Percentiles rank a stretch among this genome's conserved stretches.
These are phyloP conservation scores for Taphrina deformans DNA, from an alignment of 1,139 yeast species.

Conservation along the genomic window DNA sequence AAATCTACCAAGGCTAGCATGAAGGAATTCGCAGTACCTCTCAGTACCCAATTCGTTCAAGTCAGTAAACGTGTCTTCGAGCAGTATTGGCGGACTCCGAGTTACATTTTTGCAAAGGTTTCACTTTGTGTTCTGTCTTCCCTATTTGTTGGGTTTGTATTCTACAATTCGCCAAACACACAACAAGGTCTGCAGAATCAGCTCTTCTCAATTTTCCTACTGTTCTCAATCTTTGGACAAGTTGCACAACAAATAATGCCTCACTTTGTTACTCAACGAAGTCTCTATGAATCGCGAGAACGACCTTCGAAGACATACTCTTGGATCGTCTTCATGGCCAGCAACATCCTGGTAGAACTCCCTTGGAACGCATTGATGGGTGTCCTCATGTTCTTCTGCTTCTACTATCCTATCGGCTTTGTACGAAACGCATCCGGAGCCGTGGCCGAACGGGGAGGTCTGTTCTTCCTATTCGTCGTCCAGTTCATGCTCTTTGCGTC, in stretches of 20 bases:
- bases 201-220: constrained; percentile 67
- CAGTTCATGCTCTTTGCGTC: constrained; percentile 56
- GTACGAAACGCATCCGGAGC: constrained; percentile 53
- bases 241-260: constrained; percentile 74
- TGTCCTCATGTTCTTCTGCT: constrained; percentile 65
- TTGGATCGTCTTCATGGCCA: constrained; percentile 61
- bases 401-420: constrained; percentile 81
- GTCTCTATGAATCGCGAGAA: constrained; percentile 84
- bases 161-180: constrained; percentile 64
- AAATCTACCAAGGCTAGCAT: background rate
- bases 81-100: constrained; percentile 66
- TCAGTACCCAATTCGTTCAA: constrained; percentile 51
- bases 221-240: constrained; percentile 61
- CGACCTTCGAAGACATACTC: constrained; percentile 69
- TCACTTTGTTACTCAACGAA: constrained; percentile 67
- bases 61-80: constrained; percentile 56
- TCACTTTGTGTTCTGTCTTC: constrained; percentile 53
- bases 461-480: constrained; percentile 46
- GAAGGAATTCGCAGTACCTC: constrained; percentile 46
- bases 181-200: constrained; percentile 52
- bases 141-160: constrained; percentile 71
- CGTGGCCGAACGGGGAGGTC: constrained; percentile 49
- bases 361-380: constrained; percentile 73
- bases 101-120: constrained; percentile 59
- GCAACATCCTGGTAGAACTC: constrained; percentile 69